Base-by-base conservation (phyloP, 495 filamentous ascomycete genomes). In the Ramalina peruviana region DNA sequence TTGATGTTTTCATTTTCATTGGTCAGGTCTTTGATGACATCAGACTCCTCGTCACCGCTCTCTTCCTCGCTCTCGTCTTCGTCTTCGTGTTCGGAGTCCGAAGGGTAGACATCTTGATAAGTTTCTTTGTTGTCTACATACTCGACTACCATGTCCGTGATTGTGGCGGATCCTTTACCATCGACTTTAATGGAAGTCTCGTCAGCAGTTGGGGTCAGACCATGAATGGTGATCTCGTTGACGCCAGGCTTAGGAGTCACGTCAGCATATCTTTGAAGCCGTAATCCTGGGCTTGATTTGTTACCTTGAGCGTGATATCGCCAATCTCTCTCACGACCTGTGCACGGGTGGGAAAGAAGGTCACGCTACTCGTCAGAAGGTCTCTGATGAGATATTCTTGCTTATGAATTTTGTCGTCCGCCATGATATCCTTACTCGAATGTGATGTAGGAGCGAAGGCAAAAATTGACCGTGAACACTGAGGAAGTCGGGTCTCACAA, bases 141-240 rank as follows among this genome's bases (percentile, higher is more conserved):
- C 50, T 82, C 74, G 38, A 84, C 73, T 15, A 73, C 71, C 58
- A 84, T 75, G 56, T 85, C 80, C 3, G 75, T 80, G 56, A 86
- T 82, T 46, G 72, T 75, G 0, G 68, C 65, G 1, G 65, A 58
- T 26, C 79, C 79, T 44, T 71, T 77, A 46, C 80, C 81, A 55
- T 83, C 79, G 49, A 87, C 78, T 54, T 82, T 82, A 65, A 86
- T 78, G 27, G 79, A 83, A 58, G 80, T 69, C 54, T 79, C 68
- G 51, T 85, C 80, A 37, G 75, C 68, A 12, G 72, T 75, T 3
- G 79, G 81, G 6, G 78, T 76, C 25, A 87, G 67, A 13, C 81
- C 85, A 13, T 75, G 59, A 25, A 88, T 69, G 6, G 71, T 76
- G 51, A 89, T 76, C 51, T 84, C 72, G 57, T 82, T 82, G 19